Evolutionary conservation across 345 rosid species (phyloP).

Genomic region (Eucalyptus grandis): DNA sequence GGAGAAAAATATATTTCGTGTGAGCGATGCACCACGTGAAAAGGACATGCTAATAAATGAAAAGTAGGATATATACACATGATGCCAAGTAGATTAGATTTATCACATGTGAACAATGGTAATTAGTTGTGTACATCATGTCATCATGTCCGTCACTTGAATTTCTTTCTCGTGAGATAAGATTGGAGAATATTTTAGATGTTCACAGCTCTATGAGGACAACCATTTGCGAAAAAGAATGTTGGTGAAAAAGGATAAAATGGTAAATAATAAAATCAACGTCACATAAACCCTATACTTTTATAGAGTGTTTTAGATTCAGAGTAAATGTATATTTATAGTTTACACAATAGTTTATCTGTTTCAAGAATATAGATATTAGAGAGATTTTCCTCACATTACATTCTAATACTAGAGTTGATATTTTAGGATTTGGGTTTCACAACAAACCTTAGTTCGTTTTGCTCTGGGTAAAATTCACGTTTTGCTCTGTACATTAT

Average conservation of each 20-base stretch:
- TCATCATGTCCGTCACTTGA: neutral
- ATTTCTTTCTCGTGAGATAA: neutral
- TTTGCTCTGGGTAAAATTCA: neutral
- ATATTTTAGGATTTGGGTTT: neutral
- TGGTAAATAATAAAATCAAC: neutral
- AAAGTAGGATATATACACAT: neutral
- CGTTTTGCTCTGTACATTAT: neutral
- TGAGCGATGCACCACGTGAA: neutral
- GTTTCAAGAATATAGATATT: neutral
- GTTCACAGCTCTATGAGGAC: neutral
- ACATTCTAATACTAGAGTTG: neutral
- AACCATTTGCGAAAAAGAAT: neutral
- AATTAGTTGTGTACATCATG: neutral
- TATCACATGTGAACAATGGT: neutral
- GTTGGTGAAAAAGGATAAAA: neutral
- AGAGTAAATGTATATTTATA: neutral
- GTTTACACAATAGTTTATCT: neutral
- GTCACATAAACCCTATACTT: neutral
- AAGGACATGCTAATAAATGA: neutral
- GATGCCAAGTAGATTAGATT: neutral
- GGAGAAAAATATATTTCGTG: neutral
- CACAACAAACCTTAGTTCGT: neutral
- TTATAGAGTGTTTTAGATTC: neutral
- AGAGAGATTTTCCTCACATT: neutral
- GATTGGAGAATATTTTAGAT: neutral